These are phyloP conservation scores for Backusella morwellensis DNA, from an alignment of 192 early-diverging fungal genomes.

Conservation along the genomic window DNA sequence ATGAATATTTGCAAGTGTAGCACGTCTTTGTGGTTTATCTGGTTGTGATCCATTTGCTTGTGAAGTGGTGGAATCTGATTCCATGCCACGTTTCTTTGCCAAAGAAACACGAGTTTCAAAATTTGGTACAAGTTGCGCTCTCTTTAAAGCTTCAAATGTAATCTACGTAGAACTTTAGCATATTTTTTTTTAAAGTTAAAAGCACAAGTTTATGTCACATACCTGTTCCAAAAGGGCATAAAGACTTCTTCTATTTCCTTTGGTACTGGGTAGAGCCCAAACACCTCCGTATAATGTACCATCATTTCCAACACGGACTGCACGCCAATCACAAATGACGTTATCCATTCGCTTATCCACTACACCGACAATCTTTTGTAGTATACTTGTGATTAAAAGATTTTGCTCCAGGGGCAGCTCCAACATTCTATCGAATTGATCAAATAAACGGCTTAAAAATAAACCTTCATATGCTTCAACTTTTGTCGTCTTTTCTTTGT, in stretches of 20 bases:
- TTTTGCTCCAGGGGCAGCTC: conserved; percentile 55
- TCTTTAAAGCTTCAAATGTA: conserved; percentile 39
- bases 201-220: background rate
- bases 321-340: conserved; percentile 37
- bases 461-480: conserved; percentile 45
- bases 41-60: background rate
- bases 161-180: background rate
- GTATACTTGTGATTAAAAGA: conserved; percentile 54
- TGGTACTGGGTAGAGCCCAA: conserved; percentile 24
- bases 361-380: conserved; percentile 48
- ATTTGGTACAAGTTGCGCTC: conserved; percentile 38
- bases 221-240: conserved; percentile 35
- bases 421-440: conserved; percentile 39
- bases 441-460: conserved; percentile 47
- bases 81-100: conserved; percentile 35
- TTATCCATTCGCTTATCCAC: conserved; percentile 42
- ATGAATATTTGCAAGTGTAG: background rate
- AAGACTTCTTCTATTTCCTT: conserved; percentile 27
- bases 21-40: background rate
- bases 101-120: conserved; percentile 39
- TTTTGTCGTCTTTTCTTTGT: background rate
- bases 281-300: conserved; percentile 34
- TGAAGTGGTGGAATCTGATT: background rate
- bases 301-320: conserved; percentile 30
- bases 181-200: background rate